A percentile compares a stretch with the other conserved stretches of the same genome.
These are phyloP conservation scores for Pleurotus pulmonarius DNA, from an alignment of 768 basidiomycete species.

Conservation along the genomic window DNA sequence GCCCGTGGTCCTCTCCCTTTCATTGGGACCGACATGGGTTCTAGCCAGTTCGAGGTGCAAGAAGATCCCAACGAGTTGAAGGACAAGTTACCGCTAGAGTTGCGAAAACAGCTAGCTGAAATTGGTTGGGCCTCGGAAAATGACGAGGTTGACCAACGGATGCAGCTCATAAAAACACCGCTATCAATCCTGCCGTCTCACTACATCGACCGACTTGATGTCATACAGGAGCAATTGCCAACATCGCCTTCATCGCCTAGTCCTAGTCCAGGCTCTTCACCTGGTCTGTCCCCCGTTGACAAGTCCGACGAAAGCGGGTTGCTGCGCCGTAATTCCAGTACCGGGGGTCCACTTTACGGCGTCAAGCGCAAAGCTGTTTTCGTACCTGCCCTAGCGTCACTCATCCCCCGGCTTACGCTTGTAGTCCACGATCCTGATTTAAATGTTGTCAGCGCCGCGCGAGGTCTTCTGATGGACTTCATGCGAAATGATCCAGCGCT, in stretches of 20 bases:
- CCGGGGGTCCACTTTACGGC: conserved; percentile 38
- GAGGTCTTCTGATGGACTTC: conserved; percentile 53
- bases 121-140: conserved; percentile 74
- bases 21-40: conserved; percentile 72
- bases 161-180: conserved; percentile 59
- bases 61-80: conserved; percentile 48
- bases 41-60: conserved; percentile 50
- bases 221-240: conserved; percentile 19
- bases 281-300: conserved; percentile 16
- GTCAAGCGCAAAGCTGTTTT: conserved; percentile 65
- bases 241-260: conserved; percentile 25
- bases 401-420: conserved; percentile 51
- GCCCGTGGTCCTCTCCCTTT: conserved; percentile 72
- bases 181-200: conserved; percentile 59
- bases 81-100: conserved; percentile 57
- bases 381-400: conserved; percentile 51
- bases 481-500: conserved; percentile 75
- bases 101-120: conserved; percentile 62
- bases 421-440: conserved; percentile 53
- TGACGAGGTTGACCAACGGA: conserved; percentile 47
- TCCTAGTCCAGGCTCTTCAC: conserved; percentile 28
- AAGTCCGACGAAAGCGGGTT: conserved; percentile 21
- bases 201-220: conserved; percentile 51
- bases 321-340: conserved; percentile 56
- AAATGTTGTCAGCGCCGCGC: conserved; percentile 51